Percentiles rank a stretch among this genome's conserved stretches.
phyloP scores from a whole-genome alignment of 257 asterid species.

The Solanum tarapatanum region DNA sequence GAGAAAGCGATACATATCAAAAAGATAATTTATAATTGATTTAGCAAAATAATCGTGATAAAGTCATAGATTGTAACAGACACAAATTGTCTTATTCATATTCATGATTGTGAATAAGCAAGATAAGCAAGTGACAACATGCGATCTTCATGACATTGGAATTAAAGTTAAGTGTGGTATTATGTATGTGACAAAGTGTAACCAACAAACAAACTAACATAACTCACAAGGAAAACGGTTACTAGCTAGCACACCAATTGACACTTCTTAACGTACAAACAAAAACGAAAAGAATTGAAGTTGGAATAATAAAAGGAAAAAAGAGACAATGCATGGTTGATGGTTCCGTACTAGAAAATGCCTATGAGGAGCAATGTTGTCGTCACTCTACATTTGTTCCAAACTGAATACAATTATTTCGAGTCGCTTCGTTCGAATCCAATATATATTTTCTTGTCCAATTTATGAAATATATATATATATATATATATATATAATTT shows the following conservation, averaged over 20 bases:
- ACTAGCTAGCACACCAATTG: not conserved
- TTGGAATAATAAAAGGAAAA: not conserved
- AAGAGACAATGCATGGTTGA: not conserved
- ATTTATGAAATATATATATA: no score
- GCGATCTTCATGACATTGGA: not conserved
- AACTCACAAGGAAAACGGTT: not conserved
- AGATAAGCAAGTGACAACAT: not conserved
- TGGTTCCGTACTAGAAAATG: not conserved
- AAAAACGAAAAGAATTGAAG: not conserved
- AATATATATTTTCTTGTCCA: no score
- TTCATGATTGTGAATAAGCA: not conserved
- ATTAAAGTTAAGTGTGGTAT: not conserved
- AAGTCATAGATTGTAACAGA: not conserved
- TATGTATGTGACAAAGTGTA: not conserved
- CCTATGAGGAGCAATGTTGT: not conserved
- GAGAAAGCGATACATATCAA: no score
- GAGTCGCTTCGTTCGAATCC: accelerated
- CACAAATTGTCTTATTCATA: not conserved
- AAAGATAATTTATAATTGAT: not conserved
- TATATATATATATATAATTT: no score
- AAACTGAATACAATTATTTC: not conserved
- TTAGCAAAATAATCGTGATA: not conserved
- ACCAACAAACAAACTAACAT: not conserved
- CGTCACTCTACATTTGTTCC: not conserved
- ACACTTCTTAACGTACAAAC: not conserved